Conservation (phyloP, 352 stramenopile species). For the Phytophthora pini region DNA sequence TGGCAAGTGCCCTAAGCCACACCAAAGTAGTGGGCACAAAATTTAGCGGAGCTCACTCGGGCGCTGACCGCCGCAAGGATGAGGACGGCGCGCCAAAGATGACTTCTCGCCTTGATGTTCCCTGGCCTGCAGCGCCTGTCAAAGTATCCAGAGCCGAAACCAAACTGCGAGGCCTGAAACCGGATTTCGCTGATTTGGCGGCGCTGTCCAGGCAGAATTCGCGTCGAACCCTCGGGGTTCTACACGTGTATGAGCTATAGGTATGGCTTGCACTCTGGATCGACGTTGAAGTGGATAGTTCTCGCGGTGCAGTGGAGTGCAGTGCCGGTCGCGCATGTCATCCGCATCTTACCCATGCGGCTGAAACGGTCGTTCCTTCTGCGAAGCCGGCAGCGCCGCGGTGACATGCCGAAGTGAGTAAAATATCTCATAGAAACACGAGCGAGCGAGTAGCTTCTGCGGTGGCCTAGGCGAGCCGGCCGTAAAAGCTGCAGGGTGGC, state of each 20-base stretch:
- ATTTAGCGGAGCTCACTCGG: constrained; percentile 4
- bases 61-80: constrained; percentile 10
- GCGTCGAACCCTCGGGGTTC: neutral
- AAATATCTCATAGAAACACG: too few species aligned
- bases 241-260: too few species aligned
- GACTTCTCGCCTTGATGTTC: constrained; percentile 3
- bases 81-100: neutral
- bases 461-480: too few species aligned
- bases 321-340: constrained; percentile 18
- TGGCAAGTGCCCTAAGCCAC: constrained; percentile 7
- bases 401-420: too few species aligned
- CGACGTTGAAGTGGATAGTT: constrained; percentile 12
- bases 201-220: neutral
- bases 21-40: constrained; percentile 10
- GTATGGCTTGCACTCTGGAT: neutral
- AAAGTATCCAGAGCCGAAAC: constrained; percentile 1
- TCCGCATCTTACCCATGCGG: constrained; percentile 26
- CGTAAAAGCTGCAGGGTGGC: too few species aligned
- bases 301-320: neutral
- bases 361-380: constrained; percentile 10
- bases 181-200: constrained; percentile 10
- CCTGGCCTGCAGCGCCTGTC: constrained; percentile 1
- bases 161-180: constrained; percentile 13
- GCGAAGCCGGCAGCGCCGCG: neutral
- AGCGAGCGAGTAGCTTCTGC: too few species aligned